These are phyloP conservation scores for Fusarium torulosum DNA, from an alignment of 2,329 filamentous ascomycete species.

Conservation along the genomic window DNA sequence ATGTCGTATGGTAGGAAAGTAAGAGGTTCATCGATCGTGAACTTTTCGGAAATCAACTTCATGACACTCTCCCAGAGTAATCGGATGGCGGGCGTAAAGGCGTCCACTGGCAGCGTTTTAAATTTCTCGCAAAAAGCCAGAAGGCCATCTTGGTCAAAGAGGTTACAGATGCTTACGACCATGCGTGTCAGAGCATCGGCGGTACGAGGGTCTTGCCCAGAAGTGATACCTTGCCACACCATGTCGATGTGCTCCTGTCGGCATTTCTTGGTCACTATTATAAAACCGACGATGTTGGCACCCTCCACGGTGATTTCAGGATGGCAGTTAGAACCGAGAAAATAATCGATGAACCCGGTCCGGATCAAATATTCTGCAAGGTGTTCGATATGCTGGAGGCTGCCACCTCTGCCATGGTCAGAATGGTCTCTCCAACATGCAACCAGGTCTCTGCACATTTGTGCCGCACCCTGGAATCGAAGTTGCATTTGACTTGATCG, in stretches of 20 bases:
- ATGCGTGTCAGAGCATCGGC: conserved; percentile 82
- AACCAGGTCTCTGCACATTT: conserved; percentile 79
- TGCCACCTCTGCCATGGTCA: conserved; percentile 58
- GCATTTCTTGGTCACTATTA: conserved; percentile 83
- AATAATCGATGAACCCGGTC: conserved; percentile 83
- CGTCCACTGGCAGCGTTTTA: conserved; percentile 70
- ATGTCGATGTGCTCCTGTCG: conserved; percentile 78
- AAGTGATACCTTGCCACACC: conserved; percentile 85
- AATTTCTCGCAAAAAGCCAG: conserved; percentile 80
- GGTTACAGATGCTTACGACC: conserved; percentile 61
- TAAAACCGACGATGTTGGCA: conserved; percentile 86
- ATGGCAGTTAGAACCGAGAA: conserved; percentile 91
- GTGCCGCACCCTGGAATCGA: conserved; percentile 81
- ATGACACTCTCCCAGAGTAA: conserved; percentile 71
- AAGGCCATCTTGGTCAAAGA: conserved; percentile 64
- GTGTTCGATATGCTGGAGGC: conserved; percentile 69
- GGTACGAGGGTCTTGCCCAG: conserved; percentile 86
- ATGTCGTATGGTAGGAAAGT: conserved; percentile 63
- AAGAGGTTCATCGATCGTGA: conserved; percentile 53
- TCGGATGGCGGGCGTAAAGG: conserved; percentile 72
- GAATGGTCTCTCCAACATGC: conserved; percentile 71
- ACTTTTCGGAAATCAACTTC: conserved; percentile 61
- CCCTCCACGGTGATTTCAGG: conserved; percentile 88
- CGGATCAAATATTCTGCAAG: conserved; percentile 76
- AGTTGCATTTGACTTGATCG: conserved; percentile 91